Evolutionary conservation across 2,329 filamentous ascomycete genomes (phyloP).

Genomic region (Aspergillus aculeatinus): DNA sequence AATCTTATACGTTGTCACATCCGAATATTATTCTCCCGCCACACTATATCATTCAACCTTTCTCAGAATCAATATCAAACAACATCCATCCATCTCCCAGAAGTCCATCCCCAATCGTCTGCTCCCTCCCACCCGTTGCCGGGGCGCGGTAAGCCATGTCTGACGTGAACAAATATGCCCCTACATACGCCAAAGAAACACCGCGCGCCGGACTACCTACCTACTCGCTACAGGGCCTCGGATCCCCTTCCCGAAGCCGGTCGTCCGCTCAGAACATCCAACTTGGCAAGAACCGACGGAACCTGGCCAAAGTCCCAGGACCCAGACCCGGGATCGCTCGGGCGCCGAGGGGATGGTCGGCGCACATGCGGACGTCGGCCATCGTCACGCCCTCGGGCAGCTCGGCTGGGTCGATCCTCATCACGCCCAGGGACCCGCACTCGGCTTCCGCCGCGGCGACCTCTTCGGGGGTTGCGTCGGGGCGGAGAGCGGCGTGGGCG

Average conservation of each 20-base stretch:
- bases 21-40: too few relatives aligned
- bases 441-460: conserved; percentile 17
- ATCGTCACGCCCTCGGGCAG: conserved; percentile 17
- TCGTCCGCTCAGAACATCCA: conserved; percentile 20
- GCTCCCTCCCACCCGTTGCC: too few relatives aligned
- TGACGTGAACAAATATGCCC: too few relatives aligned
- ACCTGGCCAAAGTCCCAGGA: conserved; percentile 21
- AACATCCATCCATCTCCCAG: too few relatives aligned
- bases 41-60: too few relatives aligned
- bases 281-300: conserved; percentile 16
- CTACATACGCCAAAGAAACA: too few relatives aligned
- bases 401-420: conserved; percentile 19
- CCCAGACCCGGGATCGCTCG: conserved; percentile 22
- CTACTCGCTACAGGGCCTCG: too few relatives aligned
- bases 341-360: conserved; percentile 22
- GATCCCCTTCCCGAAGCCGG: background rate
- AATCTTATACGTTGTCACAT: too few relatives aligned
- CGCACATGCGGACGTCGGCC: conserved; percentile 20
- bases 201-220: too few relatives aligned
- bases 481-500: conserved; percentile 19
- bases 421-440: conserved; percentile 19
- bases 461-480: conserved; percentile 20
- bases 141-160: too few relatives aligned
- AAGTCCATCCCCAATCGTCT: too few relatives aligned
- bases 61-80: too few relatives aligned